These are phyloP conservation scores for Trichosanthes truncata DNA, from an alignment of 306 rosid genomes.

Conservation along the genomic window DNA sequence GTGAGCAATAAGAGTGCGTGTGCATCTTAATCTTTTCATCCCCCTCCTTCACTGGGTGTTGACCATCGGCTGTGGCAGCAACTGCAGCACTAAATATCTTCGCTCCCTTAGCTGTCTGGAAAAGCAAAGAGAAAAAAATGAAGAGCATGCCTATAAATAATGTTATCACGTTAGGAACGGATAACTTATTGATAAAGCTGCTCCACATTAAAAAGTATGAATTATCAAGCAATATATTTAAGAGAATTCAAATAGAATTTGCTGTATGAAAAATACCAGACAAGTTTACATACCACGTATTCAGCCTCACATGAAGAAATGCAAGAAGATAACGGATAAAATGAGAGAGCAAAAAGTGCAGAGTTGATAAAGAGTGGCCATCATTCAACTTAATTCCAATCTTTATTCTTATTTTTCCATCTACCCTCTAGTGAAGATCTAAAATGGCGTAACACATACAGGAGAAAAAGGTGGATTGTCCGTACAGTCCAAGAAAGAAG, in stretches of 20 bases:
- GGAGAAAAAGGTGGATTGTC: background rate
- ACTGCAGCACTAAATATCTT: conserved; percentile 85
- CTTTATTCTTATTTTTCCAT: background rate
- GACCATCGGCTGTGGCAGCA: conserved; percentile 79
- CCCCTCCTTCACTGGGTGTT: conserved; percentile 51
- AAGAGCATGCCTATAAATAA: background rate
- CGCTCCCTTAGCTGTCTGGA: conserved; percentile 91
- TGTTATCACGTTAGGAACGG: background rate
- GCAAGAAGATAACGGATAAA: background rate
- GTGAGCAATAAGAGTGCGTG: conserved; percentile 89
- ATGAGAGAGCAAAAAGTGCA: background rate
- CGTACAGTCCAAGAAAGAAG: background rate
- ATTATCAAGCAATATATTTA: background rate
- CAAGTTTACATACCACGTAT: background rate
- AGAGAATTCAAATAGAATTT: background rate
- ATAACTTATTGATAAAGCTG: background rate
- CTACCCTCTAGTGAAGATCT: background rate
- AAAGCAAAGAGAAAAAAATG: conserved; percentile 3
- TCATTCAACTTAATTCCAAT: background rate
- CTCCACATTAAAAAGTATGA: conserved; percentile 2
- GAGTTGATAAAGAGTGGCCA: background rate
- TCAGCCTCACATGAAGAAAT: background rate
- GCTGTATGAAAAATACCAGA: background rate
- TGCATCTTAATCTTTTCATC: conserved; percentile 91
- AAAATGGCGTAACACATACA: background rate